phyloP scores from a whole-genome alignment of 2,329 filamentous ascomycete species.

The Xylariomycetidae sp. region DNA sequence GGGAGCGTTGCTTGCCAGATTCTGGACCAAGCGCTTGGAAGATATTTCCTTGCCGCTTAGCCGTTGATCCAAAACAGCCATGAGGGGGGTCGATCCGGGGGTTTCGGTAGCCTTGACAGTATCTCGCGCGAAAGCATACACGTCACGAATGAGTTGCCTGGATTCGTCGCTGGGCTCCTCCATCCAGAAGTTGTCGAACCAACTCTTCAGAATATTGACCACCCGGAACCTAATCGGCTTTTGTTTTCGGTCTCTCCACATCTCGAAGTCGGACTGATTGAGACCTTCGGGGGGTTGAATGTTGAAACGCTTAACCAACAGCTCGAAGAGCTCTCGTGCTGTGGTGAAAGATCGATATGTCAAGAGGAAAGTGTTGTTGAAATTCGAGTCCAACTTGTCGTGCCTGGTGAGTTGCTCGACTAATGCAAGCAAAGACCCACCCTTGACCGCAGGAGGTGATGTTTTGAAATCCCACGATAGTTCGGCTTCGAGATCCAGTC shows the following conservation, averaged over 20 bases:
- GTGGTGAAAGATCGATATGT: constrained; percentile 95
- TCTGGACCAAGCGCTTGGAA: constrained; percentile 80
- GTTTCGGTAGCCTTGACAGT: constrained; percentile 91
- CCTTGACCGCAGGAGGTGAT: constrained; percentile 72
- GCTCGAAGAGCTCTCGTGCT: constrained; percentile 84
- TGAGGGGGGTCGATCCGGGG: constrained; percentile 76
- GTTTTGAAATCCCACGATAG: constrained; percentile 83
- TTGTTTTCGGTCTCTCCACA: constrained; percentile 91
- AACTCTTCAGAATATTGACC: constrained; percentile 95
- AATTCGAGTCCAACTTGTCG: constrained; percentile 88
- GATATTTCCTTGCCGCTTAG: constrained; percentile 82
- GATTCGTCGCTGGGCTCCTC: constrained; percentile 82
- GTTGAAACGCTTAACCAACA: constrained; percentile 84
- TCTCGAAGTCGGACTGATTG: constrained; percentile 67
- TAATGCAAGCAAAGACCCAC: constrained; percentile 79
- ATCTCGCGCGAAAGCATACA: constrained; percentile 86
- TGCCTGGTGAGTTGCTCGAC: constrained; percentile 95
- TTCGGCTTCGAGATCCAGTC: constrained; percentile 81
- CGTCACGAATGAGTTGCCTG: constrained; percentile 76
- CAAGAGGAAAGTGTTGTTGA: constrained; percentile 96
- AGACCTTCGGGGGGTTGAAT: constrained; percentile 87
- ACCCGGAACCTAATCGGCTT: constrained; percentile 93
- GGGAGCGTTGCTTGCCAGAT: constrained; percentile 74
- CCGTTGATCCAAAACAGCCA: constrained; percentile 83
- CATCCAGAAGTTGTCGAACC: constrained; percentile 99